These are phyloP conservation scores for Sporothrix pallida DNA, from an alignment of 2,329 filamentous ascomycete species.

Conservation along the genomic window DNA sequence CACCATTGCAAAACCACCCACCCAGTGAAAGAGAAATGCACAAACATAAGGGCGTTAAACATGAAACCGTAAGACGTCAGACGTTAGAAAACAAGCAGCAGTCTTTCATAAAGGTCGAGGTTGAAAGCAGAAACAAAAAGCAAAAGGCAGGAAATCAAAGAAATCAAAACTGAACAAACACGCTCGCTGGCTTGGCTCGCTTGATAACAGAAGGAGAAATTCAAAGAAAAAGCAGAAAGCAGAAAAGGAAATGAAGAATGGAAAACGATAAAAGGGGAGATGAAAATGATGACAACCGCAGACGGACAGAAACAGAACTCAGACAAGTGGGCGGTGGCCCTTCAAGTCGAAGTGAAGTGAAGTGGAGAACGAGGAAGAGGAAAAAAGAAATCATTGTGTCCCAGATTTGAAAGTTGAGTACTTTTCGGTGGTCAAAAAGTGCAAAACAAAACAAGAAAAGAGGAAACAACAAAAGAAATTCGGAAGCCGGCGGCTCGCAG, in stretches of 20 bases:
- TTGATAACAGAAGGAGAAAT: constrained; percentile 27
- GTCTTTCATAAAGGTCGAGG: constrained; percentile 27
- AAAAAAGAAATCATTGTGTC: constrained; percentile 26
- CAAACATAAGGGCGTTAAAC: constrained; percentile 30
- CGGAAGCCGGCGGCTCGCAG: constrained; percentile 15
- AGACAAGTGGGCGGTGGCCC: constrained; percentile 18
- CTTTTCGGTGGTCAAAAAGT: constrained; percentile 4
- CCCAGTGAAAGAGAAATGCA: constrained; percentile 17
- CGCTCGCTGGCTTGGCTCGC: constrained; percentile 25
- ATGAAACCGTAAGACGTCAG: constrained; percentile 31
- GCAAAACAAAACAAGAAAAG: constrained; percentile 5
- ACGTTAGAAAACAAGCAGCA: constrained; percentile 24
- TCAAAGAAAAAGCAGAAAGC: constrained; percentile 29
- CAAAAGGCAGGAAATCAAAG: background rate
- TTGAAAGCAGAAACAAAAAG: constrained; percentile 7
- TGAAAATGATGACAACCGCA: constrained; percentile 31
- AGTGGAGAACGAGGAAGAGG: constrained; percentile 10
- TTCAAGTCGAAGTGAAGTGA: constrained; percentile 5
- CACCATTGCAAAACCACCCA: constrained; percentile 32
- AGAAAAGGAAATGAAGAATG: constrained; percentile 25
- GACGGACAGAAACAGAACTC: constrained; percentile 34
- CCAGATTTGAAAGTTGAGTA: constrained; percentile 28
- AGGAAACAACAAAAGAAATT: constrained; percentile 29
- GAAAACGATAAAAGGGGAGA: constrained; percentile 2
- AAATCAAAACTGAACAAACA: constrained; percentile 25